Base-by-base conservation (phyloP, 768 basidiomycete genomes). In the Gloeopeniophorella convolvens region DNA sequence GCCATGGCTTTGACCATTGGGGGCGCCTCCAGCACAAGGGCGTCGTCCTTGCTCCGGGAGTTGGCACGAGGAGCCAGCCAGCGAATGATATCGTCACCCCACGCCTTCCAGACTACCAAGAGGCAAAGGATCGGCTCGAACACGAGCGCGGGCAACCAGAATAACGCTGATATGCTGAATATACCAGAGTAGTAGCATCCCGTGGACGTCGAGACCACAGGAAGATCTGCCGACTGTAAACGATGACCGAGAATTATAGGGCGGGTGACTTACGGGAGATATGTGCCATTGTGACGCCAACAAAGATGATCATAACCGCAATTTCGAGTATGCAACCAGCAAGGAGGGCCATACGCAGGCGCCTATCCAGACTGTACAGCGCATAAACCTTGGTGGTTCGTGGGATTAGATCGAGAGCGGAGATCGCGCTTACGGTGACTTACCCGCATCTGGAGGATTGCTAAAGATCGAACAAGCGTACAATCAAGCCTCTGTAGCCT, bases 81-180 rank as follows among this genome's bases (percentile, higher is more conserved):
- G n/a, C n/a, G n/a, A n/a, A n/a, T n/a, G n/a, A n/a, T n/a, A n/a
- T n/a, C n/a, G n/a, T n/a, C n/a, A n/a, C n/a, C n/a, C n/a, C n/a
- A n/a, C n/a, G n/a, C n/a, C n/a, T n/a, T n/a, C n/a, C n/a, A n/a
- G n/a, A n/a, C n/a, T n/a, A n/a, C n/a, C n/a, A n/a, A n/a, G n/a
- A n/a, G n/a, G n/a, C n/a, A n/a, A n/a, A n/a, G 20, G 35, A 33
- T 5, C n/a, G n/a, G n/a, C n/a, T n/a, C n/a, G n/a, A n/a, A n/a
- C n/a, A n/a, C n/a, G n/a, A n/a, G n/a, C n/a, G 45, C 31, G 16
- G 45, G 45, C 12, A 45, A 18, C 45, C 45, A 45, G 45, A 45
- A 34, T 4, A 45, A 15, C 1, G 34, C 34, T 12, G 31, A 45
- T 20, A 34, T 21, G 10, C 32, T 45, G 9, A 36, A 21, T 13